Conservation (phyloP, 164 flowering plant species). For the Dillenia turbinata region DNA sequence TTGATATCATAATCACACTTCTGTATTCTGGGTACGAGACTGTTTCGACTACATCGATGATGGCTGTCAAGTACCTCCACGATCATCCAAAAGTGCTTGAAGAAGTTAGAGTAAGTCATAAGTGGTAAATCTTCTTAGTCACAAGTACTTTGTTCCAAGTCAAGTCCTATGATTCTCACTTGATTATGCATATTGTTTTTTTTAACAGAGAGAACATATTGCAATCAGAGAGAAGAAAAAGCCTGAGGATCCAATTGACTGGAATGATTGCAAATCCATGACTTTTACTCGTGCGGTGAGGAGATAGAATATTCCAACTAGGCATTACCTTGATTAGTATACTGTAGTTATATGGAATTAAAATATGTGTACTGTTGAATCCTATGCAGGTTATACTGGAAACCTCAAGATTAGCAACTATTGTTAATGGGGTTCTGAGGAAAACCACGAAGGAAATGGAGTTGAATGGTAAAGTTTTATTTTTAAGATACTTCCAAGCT, state of each 20-base stretch:
- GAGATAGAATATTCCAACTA: neutral
- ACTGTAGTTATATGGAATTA: neutral
- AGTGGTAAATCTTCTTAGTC: neutral
- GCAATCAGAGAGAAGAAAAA: conserved; percentile 45
- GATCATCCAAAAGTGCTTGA: conserved; percentile 60
- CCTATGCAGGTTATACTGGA: conserved; percentile 58
- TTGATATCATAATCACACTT: conserved; percentile 58
- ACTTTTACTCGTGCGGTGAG: conserved; percentile 64
- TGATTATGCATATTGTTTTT: neutral
- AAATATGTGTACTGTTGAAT: neutral
- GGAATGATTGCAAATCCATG: conserved; percentile 54
- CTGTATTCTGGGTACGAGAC: conserved; percentile 70
- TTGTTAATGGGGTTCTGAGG: conserved; percentile 80
- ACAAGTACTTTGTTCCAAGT: neutral
- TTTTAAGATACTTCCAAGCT: too few species aligned
- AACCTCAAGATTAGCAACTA: conserved; percentile 70
- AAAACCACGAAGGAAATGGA: conserved; percentile 76
- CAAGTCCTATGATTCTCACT: neutral
- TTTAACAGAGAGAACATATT: conserved; percentile 51
- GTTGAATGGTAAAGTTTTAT: conserved; percentile 46
- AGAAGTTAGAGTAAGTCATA: conserved; percentile 46
- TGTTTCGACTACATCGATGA: conserved; percentile 67
- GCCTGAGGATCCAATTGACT: conserved; percentile 49
- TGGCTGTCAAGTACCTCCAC: conserved; percentile 67
- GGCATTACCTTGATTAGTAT: neutral